phyloP scores from a whole-genome alignment of 2,329 filamentous ascomycete species.

The Cryphonectria japonica region DNA sequence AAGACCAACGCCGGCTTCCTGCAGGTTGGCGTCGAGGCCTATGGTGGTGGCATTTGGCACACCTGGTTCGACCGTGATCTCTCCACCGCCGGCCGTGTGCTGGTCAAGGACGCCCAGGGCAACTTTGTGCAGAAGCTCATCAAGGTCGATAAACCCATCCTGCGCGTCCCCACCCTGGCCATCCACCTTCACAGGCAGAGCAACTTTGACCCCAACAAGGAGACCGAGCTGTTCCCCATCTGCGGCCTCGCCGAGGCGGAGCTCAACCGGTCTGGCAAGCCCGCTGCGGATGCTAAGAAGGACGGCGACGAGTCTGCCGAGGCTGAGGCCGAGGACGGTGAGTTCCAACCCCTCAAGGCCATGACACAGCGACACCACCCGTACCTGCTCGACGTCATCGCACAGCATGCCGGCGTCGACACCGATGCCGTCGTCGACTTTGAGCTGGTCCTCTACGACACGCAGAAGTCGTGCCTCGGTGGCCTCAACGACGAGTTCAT shows the following conservation, averaged over 20 bases:
- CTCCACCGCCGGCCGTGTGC: constrained; percentile 83
- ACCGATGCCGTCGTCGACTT: constrained; percentile 84
- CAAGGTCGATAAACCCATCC: constrained; percentile 86
- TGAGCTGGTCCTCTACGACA: constrained; percentile 95
- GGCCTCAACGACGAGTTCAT: constrained; percentile 93
- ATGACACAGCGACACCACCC: constrained; percentile 87
- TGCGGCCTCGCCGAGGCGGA: constrained; percentile 85
- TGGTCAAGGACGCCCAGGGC: constrained; percentile 75
- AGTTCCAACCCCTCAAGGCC: constrained; percentile 75
- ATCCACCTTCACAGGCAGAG: constrained; percentile 89
- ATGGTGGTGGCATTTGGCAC: constrained; percentile 96
- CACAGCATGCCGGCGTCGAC: constrained; percentile 73
- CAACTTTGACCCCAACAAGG: constrained; percentile 94
- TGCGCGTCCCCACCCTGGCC: constrained; percentile 90
- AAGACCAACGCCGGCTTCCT: constrained; percentile 84
- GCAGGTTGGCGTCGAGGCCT: constrained; percentile 95
- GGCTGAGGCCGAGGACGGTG: constrained; percentile 50
- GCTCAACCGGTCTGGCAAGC: constrained; percentile 73
- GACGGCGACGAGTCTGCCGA: constrained; percentile 37
- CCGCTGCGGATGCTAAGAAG: constrained; percentile 46
- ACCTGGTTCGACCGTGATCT: constrained; percentile 98
- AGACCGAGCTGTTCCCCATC: constrained; percentile 93
- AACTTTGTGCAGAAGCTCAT: constrained; percentile 82
- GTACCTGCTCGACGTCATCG: constrained; percentile 82
- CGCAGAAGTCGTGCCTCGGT: constrained; percentile 86